Evolutionary conservation across 352 stramenopile genomes (phyloP), one percentile per base, ranked within the genome.

Genomic region (Globisporangium heterothallicum): DNA sequence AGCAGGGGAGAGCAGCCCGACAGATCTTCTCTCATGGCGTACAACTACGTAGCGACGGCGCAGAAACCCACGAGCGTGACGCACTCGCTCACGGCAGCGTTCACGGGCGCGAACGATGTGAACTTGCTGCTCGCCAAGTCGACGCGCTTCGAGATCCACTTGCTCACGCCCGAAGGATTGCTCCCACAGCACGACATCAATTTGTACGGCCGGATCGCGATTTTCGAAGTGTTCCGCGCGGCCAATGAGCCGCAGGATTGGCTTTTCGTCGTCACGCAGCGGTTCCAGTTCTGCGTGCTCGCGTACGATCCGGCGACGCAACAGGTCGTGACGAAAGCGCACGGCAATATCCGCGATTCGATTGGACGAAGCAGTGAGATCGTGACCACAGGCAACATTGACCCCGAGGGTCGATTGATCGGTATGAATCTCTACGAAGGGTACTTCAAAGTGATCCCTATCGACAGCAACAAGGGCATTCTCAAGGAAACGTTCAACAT

Each of bases 51-150:
- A 34, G 91, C 93, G 34, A 97, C 90, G 43, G 86, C 90, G 36
- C 91, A 97, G 59, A 96, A 96, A 70, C 86, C 90, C 42, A 98
- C 92, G 49, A 90, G 80, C 63, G 89, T 97, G 24, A 95, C 87
- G 27, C 86, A 97, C 69, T 90, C 87, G 56, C 66, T 97, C n/a
- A 94, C 86, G n/a, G 89, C 83, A 1, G 63, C 72, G 24, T 98
- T 98, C 66, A 96, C 88, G 19, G 78, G 79, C 22, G 53, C 79
- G 1, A 80, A 83, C 38, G 88, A 96, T 61, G 76, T 80, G n/a
- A 97, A 97, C 59, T 57, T 98, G 61, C 70, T 97, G 50, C 66
- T 96, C 26, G 83, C 78, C 35, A 96, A 96, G 72, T 86, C 63
- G 40, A 94, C 86, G 45, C 83, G 80, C 58, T 88, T 97, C 48